Conservation (phyloP, 352 stramenopile species). For the Pythium dissotocum region DNA sequence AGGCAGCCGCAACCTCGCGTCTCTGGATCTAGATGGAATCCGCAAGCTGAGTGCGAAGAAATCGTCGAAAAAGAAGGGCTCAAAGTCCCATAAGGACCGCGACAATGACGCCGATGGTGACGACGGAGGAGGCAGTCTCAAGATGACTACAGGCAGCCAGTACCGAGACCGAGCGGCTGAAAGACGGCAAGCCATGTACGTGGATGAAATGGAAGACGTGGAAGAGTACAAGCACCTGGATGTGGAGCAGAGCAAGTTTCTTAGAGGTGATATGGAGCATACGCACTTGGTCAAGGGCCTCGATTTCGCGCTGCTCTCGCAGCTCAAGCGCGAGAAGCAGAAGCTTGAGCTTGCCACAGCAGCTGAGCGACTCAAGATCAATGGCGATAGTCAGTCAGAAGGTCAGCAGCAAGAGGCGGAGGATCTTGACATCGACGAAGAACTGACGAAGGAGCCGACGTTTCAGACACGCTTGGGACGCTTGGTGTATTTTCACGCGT, state of each 20-base stretch:
- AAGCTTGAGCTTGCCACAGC: slow-evolving; percentile 42
- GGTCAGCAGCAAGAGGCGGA: slow-evolving; percentile 22
- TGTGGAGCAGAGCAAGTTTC: slow-evolving; percentile 63
- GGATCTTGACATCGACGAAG: background rate
- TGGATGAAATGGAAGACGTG: slow-evolving; percentile 39
- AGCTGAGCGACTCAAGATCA: slow-evolving; percentile 30
- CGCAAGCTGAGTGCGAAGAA: slow-evolving; percentile 62
- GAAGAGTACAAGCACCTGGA: slow-evolving; percentile 59
- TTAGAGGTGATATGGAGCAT: slow-evolving; percentile 62
- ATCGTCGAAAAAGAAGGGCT: slow-evolving; percentile 50
- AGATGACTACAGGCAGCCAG: background rate
- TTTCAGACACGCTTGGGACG: slow-evolving; percentile 66
- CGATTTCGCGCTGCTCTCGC: slow-evolving; percentile 84
- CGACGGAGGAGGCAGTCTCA: background rate
- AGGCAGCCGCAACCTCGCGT: slow-evolving; percentile 59
- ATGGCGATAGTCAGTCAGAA: background rate
- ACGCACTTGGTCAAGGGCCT: slow-evolving; percentile 90
- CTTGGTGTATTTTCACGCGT: slow-evolving; percentile 67
- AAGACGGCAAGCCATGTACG: slow-evolving; percentile 36
- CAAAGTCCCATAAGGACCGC: slow-evolving; percentile 39
- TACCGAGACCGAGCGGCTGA: slow-evolving; percentile 77
- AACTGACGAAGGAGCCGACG: slow-evolving; percentile 30
- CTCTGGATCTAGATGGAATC: slow-evolving; percentile 47
- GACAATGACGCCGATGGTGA: slow-evolving; percentile 10
- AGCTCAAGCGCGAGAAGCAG: slow-evolving; percentile 81